Conservation (phyloP, 2,329 filamentous ascomycete genomes). For the Talaromyces sp. region DNA sequence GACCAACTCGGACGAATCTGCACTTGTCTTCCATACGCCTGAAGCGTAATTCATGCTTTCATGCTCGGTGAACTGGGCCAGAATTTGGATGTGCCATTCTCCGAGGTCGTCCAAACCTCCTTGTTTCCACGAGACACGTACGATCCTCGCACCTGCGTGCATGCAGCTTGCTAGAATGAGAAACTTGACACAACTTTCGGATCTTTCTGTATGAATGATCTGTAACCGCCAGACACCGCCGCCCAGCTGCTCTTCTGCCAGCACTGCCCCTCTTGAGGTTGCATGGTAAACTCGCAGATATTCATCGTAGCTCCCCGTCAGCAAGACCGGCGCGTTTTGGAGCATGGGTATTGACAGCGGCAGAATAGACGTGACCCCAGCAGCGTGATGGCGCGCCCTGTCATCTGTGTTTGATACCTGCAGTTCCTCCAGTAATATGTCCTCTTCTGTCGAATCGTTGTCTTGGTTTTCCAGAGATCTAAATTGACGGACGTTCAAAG, state of each 20-base stretch:
- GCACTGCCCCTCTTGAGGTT: slow-evolving; percentile 40
- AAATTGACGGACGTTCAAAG: slow-evolving; percentile 28
- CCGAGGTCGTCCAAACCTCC: slow-evolving; percentile 28
- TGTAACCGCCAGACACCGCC: slow-evolving; percentile 88
- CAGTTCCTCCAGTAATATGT: slow-evolving; percentile 16
- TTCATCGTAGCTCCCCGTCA: slow-evolving; percentile 94
- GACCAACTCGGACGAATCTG: slow-evolving; percentile 14
- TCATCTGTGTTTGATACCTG: slow-evolving; percentile 34
- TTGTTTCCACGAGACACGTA: slow-evolving; percentile 36
- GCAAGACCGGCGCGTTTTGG: slow-evolving; percentile 52
- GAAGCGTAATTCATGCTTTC: slow-evolving; percentile 94
- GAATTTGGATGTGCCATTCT: slow-evolving; percentile 57
- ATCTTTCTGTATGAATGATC: slow-evolving; percentile 29
- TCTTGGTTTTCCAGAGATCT: not conserved
- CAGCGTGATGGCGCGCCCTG: slow-evolving; percentile 58
- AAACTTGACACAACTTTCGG: slow-evolving; percentile 23
- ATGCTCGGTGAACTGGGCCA: slow-evolving; percentile 75
- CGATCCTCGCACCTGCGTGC: slow-evolving; percentile 76
- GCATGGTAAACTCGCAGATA: slow-evolving; percentile 58
- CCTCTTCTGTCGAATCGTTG: slow-evolving; percentile 10
- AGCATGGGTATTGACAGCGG: slow-evolving; percentile 49
- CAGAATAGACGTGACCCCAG: slow-evolving; percentile 82
- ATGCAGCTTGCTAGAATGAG: slow-evolving; percentile 83
- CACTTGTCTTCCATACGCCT: slow-evolving; percentile 46
- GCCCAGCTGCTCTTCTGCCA: slow-evolving; percentile 61